phyloP scores from a whole-genome alignment of 768 basidiomycete species.

The Amanita thiersii region DNA sequence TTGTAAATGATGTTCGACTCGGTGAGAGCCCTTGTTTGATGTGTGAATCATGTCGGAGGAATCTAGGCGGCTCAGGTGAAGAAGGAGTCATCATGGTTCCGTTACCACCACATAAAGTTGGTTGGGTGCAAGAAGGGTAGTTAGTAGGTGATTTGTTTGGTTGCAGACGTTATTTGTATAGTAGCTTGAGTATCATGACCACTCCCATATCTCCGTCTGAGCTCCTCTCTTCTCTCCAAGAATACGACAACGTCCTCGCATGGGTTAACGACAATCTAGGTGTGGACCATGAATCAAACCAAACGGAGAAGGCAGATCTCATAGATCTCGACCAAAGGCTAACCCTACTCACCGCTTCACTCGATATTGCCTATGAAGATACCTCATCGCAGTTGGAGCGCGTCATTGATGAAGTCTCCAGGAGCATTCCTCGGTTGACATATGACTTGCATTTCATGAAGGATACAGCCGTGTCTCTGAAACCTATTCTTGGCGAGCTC shows the following conservation, averaged over 20 bases:
- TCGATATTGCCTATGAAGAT: conserved; percentile 84
- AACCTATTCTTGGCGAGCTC: conserved; percentile 55
- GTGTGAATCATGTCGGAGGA: conserved; percentile 67
- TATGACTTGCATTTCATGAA: conserved; percentile 98
- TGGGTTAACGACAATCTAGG: conserved; percentile 67
- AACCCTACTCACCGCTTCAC: conserved; percentile 63
- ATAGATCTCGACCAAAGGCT: conserved; percentile 65
- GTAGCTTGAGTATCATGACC: conserved; percentile 16
- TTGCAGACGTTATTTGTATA: conserved; percentile 13
- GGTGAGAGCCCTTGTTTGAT: conserved; percentile 74
- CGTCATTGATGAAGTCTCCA: conserved; percentile 87
- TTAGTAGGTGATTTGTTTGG: conserved; percentile 3
- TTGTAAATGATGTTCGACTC: conserved; percentile 65
- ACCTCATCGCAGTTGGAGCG: conserved; percentile 82
- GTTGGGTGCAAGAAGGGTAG: too few species aligned
- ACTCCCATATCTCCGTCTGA: conserved; percentile 30
- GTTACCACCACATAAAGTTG: conserved; percentile 30
- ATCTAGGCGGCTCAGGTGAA: conserved; percentile 49
- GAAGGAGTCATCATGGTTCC: conserved; percentile 42
- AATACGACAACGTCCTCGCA: conserved; percentile 48
- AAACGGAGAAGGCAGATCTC: conserved; percentile 28
- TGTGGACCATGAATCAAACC: conserved; percentile 20
- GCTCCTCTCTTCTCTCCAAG: conserved; percentile 37
- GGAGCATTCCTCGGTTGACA: conserved; percentile 81
- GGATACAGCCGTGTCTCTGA: conserved; percentile 77